phyloP scores from a whole-genome alignment of 164 flowering plant species.

The Aristolochia fimbriata region DNA sequence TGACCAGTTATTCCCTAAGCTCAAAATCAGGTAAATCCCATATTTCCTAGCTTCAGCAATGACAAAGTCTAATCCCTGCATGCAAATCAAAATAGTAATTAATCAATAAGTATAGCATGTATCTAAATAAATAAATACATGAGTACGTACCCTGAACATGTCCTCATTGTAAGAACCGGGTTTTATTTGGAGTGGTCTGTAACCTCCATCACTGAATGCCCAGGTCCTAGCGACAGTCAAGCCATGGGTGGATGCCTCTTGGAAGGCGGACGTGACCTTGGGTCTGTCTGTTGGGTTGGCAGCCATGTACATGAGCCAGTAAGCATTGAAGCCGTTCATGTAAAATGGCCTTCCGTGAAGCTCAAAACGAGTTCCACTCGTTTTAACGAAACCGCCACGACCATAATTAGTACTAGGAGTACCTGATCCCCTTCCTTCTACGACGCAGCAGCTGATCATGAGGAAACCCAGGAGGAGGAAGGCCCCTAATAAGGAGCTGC shows the following conservation, averaged over 20 bases:
- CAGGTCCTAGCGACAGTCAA: constrained; percentile 4
- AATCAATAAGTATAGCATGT: not conserved
- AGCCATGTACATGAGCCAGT: constrained; percentile 40
- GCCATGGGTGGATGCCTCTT: constrained; percentile 25
- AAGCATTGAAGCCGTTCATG: no score
- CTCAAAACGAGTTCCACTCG: no score
- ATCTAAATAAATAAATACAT: not conserved
- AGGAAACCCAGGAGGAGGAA: no score
- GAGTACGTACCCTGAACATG: constrained; percentile 14
- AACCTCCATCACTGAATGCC: constrained; percentile 49
- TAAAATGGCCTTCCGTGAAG: no score
- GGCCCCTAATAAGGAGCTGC: no score
- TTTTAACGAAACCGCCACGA: no score
- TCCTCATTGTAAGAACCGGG: constrained; percentile 47
- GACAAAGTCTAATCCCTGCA: constrained; percentile 56
- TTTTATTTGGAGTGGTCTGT: constrained; percentile 29
- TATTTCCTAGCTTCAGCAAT: constrained; percentile 38
- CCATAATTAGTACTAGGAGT: no score
- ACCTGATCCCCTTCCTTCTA: no score
- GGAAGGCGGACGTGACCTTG: constrained; percentile 28
- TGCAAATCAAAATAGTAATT: not conserved
- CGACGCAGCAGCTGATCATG: no score
- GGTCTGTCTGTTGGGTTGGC: constrained; percentile 24
- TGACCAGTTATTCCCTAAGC: constrained; percentile 40
- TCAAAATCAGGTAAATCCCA: constrained; percentile 35